Percentiles rank a stretch among this genome's conserved stretches.
Evolutionary conservation across 83 land plant species (phyloP).

Genomic region (Isoetes engelmannii): DNA sequence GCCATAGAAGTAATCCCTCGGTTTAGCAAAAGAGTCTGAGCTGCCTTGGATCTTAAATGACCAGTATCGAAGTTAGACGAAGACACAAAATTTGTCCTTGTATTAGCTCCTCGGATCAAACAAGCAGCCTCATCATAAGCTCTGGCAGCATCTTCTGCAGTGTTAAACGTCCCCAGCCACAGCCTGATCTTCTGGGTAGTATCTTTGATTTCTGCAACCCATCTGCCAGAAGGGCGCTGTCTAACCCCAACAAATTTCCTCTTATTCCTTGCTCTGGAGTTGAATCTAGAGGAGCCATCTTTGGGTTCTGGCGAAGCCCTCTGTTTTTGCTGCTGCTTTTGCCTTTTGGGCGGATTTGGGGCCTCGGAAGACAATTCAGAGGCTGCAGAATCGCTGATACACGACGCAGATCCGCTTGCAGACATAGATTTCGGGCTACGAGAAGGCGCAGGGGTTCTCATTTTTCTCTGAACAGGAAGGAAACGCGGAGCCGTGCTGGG

Average conservation of each 20-base stretch:
- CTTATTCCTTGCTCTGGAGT: constrained; percentile 10
- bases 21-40: constrained; percentile 36
- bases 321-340: too few species aligned
- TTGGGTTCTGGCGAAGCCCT: too few species aligned
- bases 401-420: too few species aligned
- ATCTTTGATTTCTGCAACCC: constrained; percentile 69
- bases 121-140: constrained; percentile 61
- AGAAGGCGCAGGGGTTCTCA: too few species aligned
- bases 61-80: constrained; percentile 13
- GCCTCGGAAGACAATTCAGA: too few species aligned
- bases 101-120: constrained; percentile 46
- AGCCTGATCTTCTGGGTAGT: constrained; percentile 44
- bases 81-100: constrained; percentile 51
- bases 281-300: too few species aligned
- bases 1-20: background rate
- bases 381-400: too few species aligned
- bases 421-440: too few species aligned
- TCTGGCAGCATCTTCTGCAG: constrained; percentile 51
- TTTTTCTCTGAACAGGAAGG: too few species aligned
- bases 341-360: too few species aligned
- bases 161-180: constrained; percentile 52
- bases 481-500: too few species aligned
- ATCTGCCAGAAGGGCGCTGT: constrained; percentile 52
- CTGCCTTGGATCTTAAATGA: constrained; percentile 38
- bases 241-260: constrained; percentile 48